Base-by-base conservation (phyloP, 257 asterid genomes). In the Leonotis leonurus region DNA sequence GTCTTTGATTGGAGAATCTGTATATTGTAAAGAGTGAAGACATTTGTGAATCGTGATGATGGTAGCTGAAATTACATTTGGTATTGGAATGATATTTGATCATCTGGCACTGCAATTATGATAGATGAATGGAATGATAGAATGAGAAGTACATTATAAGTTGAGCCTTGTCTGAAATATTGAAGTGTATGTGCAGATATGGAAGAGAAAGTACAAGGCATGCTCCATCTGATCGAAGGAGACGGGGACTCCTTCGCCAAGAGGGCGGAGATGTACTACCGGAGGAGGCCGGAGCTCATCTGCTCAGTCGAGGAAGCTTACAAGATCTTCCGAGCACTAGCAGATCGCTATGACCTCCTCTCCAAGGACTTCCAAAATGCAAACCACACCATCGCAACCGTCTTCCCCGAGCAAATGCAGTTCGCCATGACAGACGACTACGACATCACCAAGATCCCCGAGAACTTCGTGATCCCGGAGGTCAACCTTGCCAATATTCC, bases 191-290 rank as follows among this genome's bases (percentile, higher is more conserved):
- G 24, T 65, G 81, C 57, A 91, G 99, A 92, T 69, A 89, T 92
- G 96, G 96, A 86, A 65, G 95, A 89, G 48, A 83, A 82, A 53
- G 90, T 84, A n/a, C 85, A 80, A 24, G n/a, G 64, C 40, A 84
- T 83, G 85, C 82, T 92, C 6, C 80, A 70, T 56, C 82, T 92
- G 12, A 81, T 92, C 11, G 83, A 89, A 76, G 91, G 81, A 16
- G 97, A 89, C 18, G 99, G 97, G 3, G 99, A 92, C 66, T 86
- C 99, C 11, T 92, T 92, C 51, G 89, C 91, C 8, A 81, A 82
- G 73, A 76, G 95, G 65, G 99, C 99, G 0, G 99, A 92, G 65
- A 92, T 89, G 99, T 92, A 89, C 77, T 92, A 92, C 81, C 81
- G 76, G 75, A 75, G 82, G 46, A 67, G 99, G 78, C 99, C 99